Evolutionary conservation across 495 filamentous ascomycete genomes (phyloP).

Genomic region (Alectoria sarmentosa): DNA sequence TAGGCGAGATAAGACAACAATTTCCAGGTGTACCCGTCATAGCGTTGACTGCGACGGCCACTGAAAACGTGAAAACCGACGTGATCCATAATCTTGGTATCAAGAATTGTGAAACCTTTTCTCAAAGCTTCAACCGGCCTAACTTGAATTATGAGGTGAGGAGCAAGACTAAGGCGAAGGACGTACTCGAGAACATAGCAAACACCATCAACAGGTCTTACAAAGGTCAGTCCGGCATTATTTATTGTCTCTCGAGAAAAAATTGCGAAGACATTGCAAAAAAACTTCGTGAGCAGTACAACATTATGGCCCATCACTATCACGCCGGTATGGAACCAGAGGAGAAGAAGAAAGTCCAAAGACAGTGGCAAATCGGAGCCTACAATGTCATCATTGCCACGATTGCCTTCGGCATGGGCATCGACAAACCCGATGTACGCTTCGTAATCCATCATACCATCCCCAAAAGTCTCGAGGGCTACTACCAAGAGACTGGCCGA

Average conservation of each 20-base stretch:
- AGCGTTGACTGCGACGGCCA: constrained; percentile 92
- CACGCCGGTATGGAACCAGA: constrained; percentile 67
- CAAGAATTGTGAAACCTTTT: constrained; percentile 63
- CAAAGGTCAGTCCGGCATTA: constrained; percentile 70
- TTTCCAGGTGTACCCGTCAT: constrained; percentile 80
- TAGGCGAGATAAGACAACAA: constrained; percentile 61
- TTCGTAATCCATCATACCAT: constrained; percentile 90
- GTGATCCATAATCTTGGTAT: constrained; percentile 85
- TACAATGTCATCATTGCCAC: constrained; percentile 95
- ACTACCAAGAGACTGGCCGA: constrained; percentile 95
- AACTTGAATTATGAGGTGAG: constrained; percentile 85
- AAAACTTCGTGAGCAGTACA: constrained; percentile 50
- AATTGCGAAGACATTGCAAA: constrained; percentile 73
- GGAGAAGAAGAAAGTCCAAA: constrained; percentile 61
- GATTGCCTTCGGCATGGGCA: constrained; percentile 98
- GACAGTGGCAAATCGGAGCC: constrained; percentile 69
- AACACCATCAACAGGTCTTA: constrained; percentile 62
- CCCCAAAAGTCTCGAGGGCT: constrained; percentile 94
- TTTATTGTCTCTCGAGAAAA: constrained; percentile 85
- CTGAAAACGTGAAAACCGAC: constrained; percentile 82
- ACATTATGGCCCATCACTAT: constrained; percentile 74
- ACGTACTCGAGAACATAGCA: constrained; percentile 59
- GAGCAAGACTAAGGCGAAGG: constrained; percentile 46
- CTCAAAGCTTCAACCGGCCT: constrained; percentile 89
- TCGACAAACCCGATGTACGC: constrained; percentile 92